Evolutionary conservation across 176 grass and related monocot genomes (phyloP).

Genomic region (Thalia dealbata): DNA sequence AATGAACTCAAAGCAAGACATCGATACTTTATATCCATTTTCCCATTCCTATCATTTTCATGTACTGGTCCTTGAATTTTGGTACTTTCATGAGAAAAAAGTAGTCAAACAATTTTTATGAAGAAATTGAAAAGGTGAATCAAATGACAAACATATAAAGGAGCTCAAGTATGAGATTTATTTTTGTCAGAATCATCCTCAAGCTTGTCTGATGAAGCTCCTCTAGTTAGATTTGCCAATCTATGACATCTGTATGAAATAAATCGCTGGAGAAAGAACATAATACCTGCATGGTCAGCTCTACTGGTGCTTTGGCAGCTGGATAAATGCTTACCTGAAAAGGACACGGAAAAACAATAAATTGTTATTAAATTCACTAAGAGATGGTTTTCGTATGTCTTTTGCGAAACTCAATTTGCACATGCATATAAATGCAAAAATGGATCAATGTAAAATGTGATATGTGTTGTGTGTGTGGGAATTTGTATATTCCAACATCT

Average conservation of each 20-base stretch:
- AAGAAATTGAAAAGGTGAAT: not conserved
- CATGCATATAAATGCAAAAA: not conserved
- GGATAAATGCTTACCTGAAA: slow-evolving; percentile 63
- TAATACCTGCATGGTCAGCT: slow-evolving; percentile 64
- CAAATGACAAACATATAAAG: not conserved
- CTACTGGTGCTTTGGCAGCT: slow-evolving; percentile 56
- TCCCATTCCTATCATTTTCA: not conserved
- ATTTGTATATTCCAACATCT: no score
- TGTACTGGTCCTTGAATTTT: not conserved
- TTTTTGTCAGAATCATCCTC: not conserved
- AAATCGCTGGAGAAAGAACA: not conserved
- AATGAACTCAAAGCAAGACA: not conserved
- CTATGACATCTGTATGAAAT: not conserved
- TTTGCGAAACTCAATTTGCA: not conserved
- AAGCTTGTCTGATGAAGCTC: not conserved
- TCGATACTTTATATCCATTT: not conserved
- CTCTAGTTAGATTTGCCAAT: not conserved
- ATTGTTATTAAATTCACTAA: not conserved
- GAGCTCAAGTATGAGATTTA: not conserved
- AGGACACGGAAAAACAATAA: not conserved
- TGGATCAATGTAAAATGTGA: not conserved
- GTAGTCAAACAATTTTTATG: not conserved
- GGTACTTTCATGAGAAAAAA: not conserved
- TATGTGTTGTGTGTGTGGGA: no score
- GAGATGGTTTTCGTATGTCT: not conserved